Conservation (phyloP, 2,329 filamentous ascomycete species). For the Cladophialophora chaetospira region DNA sequence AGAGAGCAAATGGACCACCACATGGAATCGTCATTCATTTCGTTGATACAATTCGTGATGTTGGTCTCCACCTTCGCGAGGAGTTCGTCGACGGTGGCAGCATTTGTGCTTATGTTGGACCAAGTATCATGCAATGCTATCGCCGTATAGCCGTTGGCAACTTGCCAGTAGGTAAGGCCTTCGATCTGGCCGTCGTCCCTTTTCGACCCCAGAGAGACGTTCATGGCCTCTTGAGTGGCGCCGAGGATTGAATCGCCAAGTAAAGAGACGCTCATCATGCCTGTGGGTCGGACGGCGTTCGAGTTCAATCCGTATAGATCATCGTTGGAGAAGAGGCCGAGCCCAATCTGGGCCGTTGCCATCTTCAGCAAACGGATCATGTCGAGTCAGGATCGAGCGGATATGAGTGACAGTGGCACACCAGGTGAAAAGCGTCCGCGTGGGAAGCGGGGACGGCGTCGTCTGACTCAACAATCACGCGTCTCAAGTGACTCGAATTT, state of each 20-base stretch:
- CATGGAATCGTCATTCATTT: conserved; percentile 29
- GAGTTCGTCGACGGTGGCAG: conserved; percentile 13
- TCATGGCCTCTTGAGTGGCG: conserved; percentile 23
- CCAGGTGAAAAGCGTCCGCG: no score
- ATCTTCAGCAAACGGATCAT: no score
- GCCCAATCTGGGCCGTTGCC: no score
- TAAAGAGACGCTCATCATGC: conserved; percentile 5
- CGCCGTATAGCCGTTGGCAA: conserved; percentile 28
- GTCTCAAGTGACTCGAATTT: no score
- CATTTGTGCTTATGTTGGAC: conserved; percentile 18
- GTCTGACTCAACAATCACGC: no score
- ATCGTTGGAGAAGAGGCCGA: no score
- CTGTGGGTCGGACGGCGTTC: no score
- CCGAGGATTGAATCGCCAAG: conserved; percentile 1
- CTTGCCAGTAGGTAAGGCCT: conserved; percentile 28
- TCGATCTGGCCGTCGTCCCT: conserved; percentile 22
- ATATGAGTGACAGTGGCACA: no score
- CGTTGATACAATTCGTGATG: conserved; percentile 25
- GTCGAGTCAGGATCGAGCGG: no score
- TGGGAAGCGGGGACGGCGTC: no score
- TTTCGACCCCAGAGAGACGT: conserved; percentile 23
- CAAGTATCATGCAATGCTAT: conserved; percentile 27
- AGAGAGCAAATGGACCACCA: conserved; percentile 28
- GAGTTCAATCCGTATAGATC: no score
- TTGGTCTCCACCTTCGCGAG: conserved; percentile 16